These are phyloP conservation scores for Solanum chacoense DNA, from an alignment of 305 asterid species.

Conservation along the genomic window DNA sequence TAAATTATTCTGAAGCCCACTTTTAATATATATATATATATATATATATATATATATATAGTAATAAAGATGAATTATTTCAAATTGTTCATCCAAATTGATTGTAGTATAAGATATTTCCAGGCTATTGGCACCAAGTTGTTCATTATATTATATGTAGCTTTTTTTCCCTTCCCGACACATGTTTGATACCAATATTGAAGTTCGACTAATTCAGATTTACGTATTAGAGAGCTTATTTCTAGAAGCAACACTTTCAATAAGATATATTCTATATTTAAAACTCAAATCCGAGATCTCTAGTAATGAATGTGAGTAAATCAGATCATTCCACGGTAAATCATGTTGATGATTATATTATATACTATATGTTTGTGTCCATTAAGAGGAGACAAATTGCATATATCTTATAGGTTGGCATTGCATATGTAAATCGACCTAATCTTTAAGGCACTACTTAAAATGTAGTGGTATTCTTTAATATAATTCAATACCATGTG, in stretches of 20 bases:
- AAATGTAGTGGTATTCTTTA: neutral
- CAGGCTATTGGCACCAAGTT: neutral
- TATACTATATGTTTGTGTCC: neutral
- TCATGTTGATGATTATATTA: neutral
- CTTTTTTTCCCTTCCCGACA: neutral
- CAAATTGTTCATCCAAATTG: neutral
- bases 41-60: neutral
- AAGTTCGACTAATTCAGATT: neutral
- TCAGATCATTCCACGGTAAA: neutral
- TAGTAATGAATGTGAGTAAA: fast-evolving
- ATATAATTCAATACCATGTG: neutral
- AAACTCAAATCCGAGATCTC: fast-evolving
- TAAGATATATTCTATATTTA: neutral
- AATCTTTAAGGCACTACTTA: neutral
- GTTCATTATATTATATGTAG: neutral
- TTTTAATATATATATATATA: neutral
- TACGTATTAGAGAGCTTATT: neutral
- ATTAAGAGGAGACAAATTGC: neutral
- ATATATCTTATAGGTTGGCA: neutral
- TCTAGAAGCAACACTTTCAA: neutral
- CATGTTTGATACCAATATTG: neutral
- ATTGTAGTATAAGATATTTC: neutral
- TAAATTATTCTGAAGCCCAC: neutral
- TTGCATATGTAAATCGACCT: neutral
- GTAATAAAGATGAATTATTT: neutral